Evolutionary conservation across 768 basidiomycete genomes (phyloP).

Genomic region (Pulveroboletus sp.): DNA sequence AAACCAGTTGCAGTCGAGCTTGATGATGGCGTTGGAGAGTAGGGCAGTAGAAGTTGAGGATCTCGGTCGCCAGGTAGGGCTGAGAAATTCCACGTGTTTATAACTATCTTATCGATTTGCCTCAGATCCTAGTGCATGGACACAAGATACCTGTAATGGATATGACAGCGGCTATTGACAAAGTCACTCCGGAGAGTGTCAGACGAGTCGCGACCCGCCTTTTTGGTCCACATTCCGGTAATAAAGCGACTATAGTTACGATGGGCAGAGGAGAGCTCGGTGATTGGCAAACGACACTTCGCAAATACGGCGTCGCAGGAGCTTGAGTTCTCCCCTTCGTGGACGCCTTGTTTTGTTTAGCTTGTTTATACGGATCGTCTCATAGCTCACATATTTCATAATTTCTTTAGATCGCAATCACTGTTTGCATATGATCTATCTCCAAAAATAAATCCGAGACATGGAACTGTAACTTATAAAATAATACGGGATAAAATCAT

Average conservation of each 20-base stretch:
- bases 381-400: too few relatives aligned
- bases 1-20: constrained; percentile 88
- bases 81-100: background rate
- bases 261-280: constrained; percentile 81
- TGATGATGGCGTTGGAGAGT: constrained; percentile 95
- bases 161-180: constrained; percentile 85
- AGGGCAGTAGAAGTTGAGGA: constrained; percentile 83
- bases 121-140: constrained; percentile 77
- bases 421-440: too few relatives aligned
- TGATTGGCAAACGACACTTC: constrained; percentile 57
- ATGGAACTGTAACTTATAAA: too few relatives aligned
- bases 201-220: constrained; percentile 72
- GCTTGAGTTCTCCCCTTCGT: constrained; percentile 9
- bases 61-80: constrained; percentile 77
- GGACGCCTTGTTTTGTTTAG: too few relatives aligned
- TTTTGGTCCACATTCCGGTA: constrained; percentile 60
- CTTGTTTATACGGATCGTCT: background rate
- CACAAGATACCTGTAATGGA: constrained; percentile 84
- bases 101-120: constrained; percentile 1
- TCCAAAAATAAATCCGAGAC: background rate
- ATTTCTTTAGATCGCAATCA: background rate
- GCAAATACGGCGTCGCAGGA: constrained; percentile 62
- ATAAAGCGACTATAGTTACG: constrained; percentile 73
- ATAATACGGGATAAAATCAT: constrained; percentile 12
- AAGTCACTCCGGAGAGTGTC: constrained; percentile 65